Conservation (phyloP, 1,139 yeast genomes). For the Magnusiomyces fungicola region DNA sequence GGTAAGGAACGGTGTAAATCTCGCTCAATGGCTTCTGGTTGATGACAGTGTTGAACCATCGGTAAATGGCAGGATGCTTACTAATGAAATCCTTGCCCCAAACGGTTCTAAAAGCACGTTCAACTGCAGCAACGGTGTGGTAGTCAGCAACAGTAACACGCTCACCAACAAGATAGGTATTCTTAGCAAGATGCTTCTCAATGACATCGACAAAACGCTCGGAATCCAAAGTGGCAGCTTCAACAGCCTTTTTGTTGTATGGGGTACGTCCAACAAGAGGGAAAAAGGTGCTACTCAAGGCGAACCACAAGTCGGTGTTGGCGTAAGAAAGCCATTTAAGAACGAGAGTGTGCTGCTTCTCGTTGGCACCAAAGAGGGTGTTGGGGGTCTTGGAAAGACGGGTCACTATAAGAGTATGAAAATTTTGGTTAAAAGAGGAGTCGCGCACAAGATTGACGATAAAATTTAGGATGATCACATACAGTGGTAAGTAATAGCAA, state of each 20-base stretch:
- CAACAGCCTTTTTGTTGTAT: slow-evolving; percentile 77
- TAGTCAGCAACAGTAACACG: slow-evolving; percentile 82
- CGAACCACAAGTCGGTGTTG: slow-evolving; percentile 58
- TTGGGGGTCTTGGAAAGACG: slow-evolving; percentile 23
- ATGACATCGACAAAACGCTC: slow-evolving; percentile 28
- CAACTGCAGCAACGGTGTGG: slow-evolving; percentile 49
- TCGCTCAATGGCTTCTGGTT: slow-evolving; percentile 49
- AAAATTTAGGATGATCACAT: too few species aligned
- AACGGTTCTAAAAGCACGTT: slow-evolving; percentile 59
- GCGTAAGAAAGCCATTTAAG: slow-evolving; percentile 74
- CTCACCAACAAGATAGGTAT: slow-evolving; percentile 90
- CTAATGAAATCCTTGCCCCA: slow-evolving; percentile 76
- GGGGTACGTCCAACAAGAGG: slow-evolving; percentile 48
- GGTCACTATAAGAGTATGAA: slow-evolving; percentile 16
- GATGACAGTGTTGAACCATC: slow-evolving; percentile 79
- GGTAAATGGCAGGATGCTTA: slow-evolving; percentile 62
- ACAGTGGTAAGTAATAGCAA: slow-evolving; percentile 54
- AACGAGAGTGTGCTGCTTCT: slow-evolving; percentile 61
- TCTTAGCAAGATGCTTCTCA: slow-evolving; percentile 44
- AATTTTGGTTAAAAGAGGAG: too few species aligned
- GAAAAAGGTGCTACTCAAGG: slow-evolving; percentile 35
- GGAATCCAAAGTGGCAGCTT: slow-evolving; percentile 44
- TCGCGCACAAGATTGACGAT: too few species aligned
- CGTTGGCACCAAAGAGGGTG: slow-evolving; percentile 54
- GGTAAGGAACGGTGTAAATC: slow-evolving; percentile 36